These are phyloP conservation scores for Cenchrus americanus DNA, from an alignment of 176 grass and related monocot genomes.

Conservation along the genomic window DNA sequence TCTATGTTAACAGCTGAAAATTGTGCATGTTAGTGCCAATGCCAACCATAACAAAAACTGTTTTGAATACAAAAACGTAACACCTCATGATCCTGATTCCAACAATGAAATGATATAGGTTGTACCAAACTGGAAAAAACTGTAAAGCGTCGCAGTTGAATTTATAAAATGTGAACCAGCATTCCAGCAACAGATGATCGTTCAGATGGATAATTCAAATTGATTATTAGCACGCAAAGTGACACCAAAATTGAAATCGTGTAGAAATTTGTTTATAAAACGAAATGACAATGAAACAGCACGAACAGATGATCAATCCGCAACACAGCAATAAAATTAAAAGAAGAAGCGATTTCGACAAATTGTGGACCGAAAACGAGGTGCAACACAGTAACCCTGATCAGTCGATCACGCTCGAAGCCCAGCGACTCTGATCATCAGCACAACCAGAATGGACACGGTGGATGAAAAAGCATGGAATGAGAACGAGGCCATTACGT, in stretches of 20 bases:
- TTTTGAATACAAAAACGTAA: no score
- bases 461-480: not conserved
- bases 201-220: not conserved
- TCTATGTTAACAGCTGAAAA: slow-evolving; percentile 10
- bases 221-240: not conserved
- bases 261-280: not conserved
- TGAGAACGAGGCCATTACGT: not conserved
- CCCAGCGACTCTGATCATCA: not conserved
- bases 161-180: no score
- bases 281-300: not conserved
- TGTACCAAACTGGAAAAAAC: not conserved
- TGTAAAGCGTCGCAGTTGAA: not conserved
- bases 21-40: not conserved
- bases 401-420: not conserved
- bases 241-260: not conserved
- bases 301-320: not conserved
- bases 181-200: slow-evolving; percentile 9
- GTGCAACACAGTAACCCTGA: no score
- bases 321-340: not conserved
- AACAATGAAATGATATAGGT: not conserved
- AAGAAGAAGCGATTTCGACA: not conserved
- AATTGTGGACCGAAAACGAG: not conserved
- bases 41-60: not conserved
- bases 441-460: not conserved
- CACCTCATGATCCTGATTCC: not conserved